phyloP scores from a whole-genome alignment of 2,329 filamentous ascomycete genomes.

The Dothideomycetes sp. region DNA sequence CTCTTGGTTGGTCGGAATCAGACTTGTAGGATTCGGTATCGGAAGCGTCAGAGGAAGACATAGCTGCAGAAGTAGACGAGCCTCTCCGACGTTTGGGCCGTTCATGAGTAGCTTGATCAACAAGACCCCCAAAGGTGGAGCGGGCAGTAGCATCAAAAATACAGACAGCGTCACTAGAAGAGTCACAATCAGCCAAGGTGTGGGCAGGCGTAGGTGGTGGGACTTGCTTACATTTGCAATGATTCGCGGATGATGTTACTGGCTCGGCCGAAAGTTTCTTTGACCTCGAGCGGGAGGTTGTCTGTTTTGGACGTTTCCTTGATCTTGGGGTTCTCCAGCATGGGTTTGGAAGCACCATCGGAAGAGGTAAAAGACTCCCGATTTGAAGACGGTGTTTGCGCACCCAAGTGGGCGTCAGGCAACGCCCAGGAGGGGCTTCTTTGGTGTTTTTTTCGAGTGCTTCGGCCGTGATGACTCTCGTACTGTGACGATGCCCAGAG shows the following conservation, averaged over 20 bases:
- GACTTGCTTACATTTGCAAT: no score
- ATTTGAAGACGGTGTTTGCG: constrained; percentile 3
- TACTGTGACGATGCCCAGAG: no score
- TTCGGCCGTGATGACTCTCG: no score
- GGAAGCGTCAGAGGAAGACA: not conserved
- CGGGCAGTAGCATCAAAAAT: constrained; percentile 27
- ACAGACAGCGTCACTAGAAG: constrained; percentile 37
- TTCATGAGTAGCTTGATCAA: constrained; percentile 1
- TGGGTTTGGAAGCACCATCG: not conserved
- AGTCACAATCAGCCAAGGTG: no score
- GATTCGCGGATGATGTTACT: constrained; percentile 37
- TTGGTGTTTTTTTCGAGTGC: no score
- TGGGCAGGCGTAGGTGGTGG: no score
- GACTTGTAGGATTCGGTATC: not conserved
- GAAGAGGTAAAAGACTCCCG: not conserved
- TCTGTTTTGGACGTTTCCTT: constrained; percentile 17
- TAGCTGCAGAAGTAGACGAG: not conserved
- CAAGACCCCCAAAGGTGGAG: constrained; percentile 16
- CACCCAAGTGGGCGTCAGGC: constrained; percentile 1
- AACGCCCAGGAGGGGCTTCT: no score
- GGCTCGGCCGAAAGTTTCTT: constrained; percentile 30
- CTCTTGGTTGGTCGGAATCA: not conserved
- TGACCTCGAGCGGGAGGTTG: constrained; percentile 19
- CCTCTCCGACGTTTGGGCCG: constrained; percentile 1
- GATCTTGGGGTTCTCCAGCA: constrained; percentile 1